Conservation (phyloP, 371 early-diverging fungal species). For the Rhizopus delemar region DNA sequence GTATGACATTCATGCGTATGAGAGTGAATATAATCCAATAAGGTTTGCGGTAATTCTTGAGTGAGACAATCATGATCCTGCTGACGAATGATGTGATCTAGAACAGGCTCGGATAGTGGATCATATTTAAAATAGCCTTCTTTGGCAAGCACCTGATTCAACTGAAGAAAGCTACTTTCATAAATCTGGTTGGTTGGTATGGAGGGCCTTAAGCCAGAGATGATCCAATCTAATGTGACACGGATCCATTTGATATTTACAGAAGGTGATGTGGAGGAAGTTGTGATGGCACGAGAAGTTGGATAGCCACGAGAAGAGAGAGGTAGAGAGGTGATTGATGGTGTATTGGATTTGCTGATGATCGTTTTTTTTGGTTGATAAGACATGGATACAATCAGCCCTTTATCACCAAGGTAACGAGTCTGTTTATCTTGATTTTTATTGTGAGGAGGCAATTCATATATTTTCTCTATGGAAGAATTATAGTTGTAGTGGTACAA, state of each 20-base stretch:
- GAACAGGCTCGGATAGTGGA: slow-evolving; percentile 39
- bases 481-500: slow-evolving; percentile 43
- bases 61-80: too few species aligned
- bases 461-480: slow-evolving; percentile 39
- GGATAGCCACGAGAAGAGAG: slow-evolving; percentile 9
- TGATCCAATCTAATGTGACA: slow-evolving; percentile 43
- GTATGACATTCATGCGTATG: slow-evolving; percentile 51
- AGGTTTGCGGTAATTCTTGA: slow-evolving; percentile 12
- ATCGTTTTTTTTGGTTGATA: slow-evolving; percentile 14
- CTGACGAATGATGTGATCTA: slow-evolving; percentile 35
- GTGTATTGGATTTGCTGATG: neutral
- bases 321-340: slow-evolving; percentile 6
- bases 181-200: slow-evolving; percentile 35
- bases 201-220: slow-evolving; percentile 32
- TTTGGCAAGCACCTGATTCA: slow-evolving; percentile 28
- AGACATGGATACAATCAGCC: slow-evolving; percentile 35
- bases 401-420: slow-evolving; percentile 47
- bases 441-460: slow-evolving; percentile 35
- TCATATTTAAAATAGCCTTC: slow-evolving; percentile 46
- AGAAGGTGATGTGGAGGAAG: slow-evolving; percentile 22
- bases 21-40: slow-evolving; percentile 37
- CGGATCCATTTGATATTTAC: slow-evolving; percentile 37
- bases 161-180: slow-evolving; percentile 23
- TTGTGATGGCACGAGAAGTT: neutral
- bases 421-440: slow-evolving; percentile 2